Evolutionary conservation across 345 rosid species (phyloP), one percentile per base, ranked within the genome.

Genomic region (Laguncularia racemosa): DNA sequence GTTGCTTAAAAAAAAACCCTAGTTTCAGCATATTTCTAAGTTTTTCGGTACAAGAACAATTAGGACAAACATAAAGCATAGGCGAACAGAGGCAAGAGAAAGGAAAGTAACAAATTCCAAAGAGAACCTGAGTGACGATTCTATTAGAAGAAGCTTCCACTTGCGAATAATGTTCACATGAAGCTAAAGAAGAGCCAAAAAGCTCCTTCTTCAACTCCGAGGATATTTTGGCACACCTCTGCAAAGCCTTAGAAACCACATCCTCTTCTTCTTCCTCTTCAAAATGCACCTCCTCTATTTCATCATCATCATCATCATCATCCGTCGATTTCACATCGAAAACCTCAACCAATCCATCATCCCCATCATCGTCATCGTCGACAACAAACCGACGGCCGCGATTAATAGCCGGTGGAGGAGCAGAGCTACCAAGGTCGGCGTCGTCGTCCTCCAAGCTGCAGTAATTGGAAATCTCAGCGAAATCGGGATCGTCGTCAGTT

Each of bases 161-260:
- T 77, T 89, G 92, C 2, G 97, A 71, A 56, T 89, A 93, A 10
- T 83, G 80, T 7, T 87, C 91, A 52, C 90, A 85, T 10, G 84
- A 67, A 18, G 86, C 59, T 28, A 67, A 72, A 11, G 91, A 73
- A 20, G 86, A 76, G 54, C 99, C 97, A 51, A 87, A 93, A 12
- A 93, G 76, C 75, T 82, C 96, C 60, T 71, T 77, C 67, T 84
- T 77, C 21, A 93, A 78, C 65, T 84, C 96, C 33, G 75, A 69
- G 0, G 99, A 89, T 68, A 85, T 93, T 60, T 79, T 87, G 3
- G 91, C 78, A 67, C 99, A 93, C 66, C 84, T 89, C 65, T 85
- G 95, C 73, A 89, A 61, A 20, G 99, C 95, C 67, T 81, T 84
- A 40, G 91, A 96, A 2, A 93, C 96, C 56, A 89, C 96, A 64